phyloP scores from a whole-genome alignment of 1,139 yeast genomes.

The Pichia sp. region DNA sequence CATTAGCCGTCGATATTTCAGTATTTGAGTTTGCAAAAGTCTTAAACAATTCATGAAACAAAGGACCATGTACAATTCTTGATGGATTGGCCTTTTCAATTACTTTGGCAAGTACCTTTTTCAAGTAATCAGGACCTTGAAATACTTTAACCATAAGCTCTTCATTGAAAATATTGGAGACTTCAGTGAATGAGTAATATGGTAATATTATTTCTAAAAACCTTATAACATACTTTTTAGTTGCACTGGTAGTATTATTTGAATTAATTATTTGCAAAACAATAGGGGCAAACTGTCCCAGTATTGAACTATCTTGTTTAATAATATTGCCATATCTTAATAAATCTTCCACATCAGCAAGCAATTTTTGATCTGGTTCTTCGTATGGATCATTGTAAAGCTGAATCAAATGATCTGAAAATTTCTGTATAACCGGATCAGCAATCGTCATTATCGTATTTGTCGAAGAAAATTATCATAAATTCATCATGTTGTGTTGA shows the following conservation, averaged over 20 bases:
- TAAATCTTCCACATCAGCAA: constrained; percentile 16
- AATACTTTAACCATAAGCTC: constrained; percentile 22
- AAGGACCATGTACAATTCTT: constrained; percentile 24
- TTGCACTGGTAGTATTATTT: constrained; percentile 17
- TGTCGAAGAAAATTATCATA: too few relatives aligned
- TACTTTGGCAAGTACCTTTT: constrained; percentile 18
- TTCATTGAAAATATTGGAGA: constrained; percentile 18
- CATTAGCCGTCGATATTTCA: constrained; percentile 13
- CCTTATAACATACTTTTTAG: constrained; percentile 16
- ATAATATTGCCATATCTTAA: constrained; percentile 16
- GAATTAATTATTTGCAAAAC: constrained; percentile 22
- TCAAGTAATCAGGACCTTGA: constrained; percentile 18
- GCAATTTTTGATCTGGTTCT: constrained; percentile 15
- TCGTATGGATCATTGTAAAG: constrained; percentile 7
- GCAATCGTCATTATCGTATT: constrained; percentile 18
- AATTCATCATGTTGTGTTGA: too few relatives aligned
- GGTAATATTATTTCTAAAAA: constrained; percentile 22
- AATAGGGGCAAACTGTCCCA: constrained; percentile 16
- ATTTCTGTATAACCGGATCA: constrained; percentile 21
- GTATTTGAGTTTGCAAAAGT: constrained; percentile 19
- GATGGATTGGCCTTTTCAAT: constrained; percentile 11
- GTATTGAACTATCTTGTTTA: constrained; percentile 14
- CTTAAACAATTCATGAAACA: constrained; percentile 21
- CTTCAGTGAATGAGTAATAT: constrained; percentile 23
- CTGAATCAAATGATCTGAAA: constrained; percentile 17